A percentile compares a stretch with the other conserved stretches of the same genome.
phyloP scores from a whole-genome alignment of 768 basidiomycete species.

The Amanita muscaria region DNA sequence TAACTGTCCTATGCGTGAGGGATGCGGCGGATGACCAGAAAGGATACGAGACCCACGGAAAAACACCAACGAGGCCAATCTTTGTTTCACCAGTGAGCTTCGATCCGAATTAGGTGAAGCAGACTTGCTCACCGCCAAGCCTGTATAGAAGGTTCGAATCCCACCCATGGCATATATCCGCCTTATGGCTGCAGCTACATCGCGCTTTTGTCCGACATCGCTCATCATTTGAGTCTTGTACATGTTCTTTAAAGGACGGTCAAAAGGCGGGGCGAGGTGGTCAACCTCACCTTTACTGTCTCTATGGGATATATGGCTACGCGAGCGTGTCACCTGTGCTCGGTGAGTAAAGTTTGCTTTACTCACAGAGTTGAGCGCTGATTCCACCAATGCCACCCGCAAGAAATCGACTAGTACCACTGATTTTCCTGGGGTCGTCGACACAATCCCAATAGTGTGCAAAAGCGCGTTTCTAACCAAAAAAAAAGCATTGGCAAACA shows the following conservation, averaged over 20 bases:
- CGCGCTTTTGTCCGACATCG: slow-evolving; percentile 54
- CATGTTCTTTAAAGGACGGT: slow-evolving; percentile 3
- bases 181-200: slow-evolving; percentile 52
- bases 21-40: background rate
- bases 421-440: slow-evolving; percentile 81
- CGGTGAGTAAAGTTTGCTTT: too few relatives aligned
- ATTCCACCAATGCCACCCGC: slow-evolving; percentile 97
- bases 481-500: background rate
- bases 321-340: background rate
- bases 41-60: slow-evolving; percentile 55
- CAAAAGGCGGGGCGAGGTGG: slow-evolving; percentile 6
- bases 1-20: slow-evolving; percentile 37
- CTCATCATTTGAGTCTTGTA: slow-evolving; percentile 94
- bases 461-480: slow-evolving; percentile 80
- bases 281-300: slow-evolving; percentile 68
- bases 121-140: slow-evolving; percentile 62
- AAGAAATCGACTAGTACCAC: slow-evolving; percentile 85
- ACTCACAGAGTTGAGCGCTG: slow-evolving; percentile 78
- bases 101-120: slow-evolving; percentile 9
- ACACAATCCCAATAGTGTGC: slow-evolving; percentile 89
- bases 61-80: slow-evolving; percentile 94
- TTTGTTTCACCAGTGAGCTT: slow-evolving; percentile 26
- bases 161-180: slow-evolving; percentile 77
- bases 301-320: slow-evolving; percentile 94
- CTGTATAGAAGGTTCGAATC: slow-evolving; percentile 81